A percentile compares a stretch with the other conserved stretches of the same genome.
phyloP scores from a whole-genome alignment of 1,284 basidiomycete genomes.

The Trichosporon ovoides region DNA sequence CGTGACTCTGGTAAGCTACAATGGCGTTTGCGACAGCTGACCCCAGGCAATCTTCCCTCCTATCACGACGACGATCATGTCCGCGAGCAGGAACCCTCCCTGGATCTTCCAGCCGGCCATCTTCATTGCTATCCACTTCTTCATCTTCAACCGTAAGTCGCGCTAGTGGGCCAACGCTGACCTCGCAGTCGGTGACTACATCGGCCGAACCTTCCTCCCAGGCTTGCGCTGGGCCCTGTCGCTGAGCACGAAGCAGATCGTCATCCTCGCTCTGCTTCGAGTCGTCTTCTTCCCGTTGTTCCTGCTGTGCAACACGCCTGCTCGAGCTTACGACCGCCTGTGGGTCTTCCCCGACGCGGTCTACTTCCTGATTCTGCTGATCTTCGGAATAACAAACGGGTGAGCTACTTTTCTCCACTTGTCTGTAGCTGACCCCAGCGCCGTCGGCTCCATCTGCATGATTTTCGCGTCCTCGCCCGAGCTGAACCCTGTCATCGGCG shows the following conservation, averaged over 20 bases:
- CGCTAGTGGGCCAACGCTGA: slow-evolving; percentile 23
- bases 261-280: slow-evolving; percentile 59
- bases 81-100: slow-evolving; percentile 55
- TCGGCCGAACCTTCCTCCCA: slow-evolving; percentile 65
- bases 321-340: slow-evolving; percentile 29
- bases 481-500: slow-evolving; percentile 41
- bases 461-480: slow-evolving; percentile 44
- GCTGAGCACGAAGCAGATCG: slow-evolving; percentile 4
- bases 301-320: slow-evolving; percentile 64
- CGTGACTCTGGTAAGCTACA: slow-evolving; percentile 64
- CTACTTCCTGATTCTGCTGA: slow-evolving; percentile 67
- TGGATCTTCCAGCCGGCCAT: slow-evolving; percentile 40
- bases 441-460: slow-evolving; percentile 43
- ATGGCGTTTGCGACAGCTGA: background rate
- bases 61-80: slow-evolving; percentile 67
- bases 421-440: slow-evolving; percentile 27
- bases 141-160: slow-evolving; percentile 52
- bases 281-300: slow-evolving; percentile 74
- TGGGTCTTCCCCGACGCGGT: slow-evolving; percentile 66
- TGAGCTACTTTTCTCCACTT: slow-evolving; percentile 45
- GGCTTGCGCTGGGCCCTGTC: slow-evolving; percentile 56
- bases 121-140: slow-evolving; percentile 49
- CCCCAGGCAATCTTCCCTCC: slow-evolving; percentile 74
- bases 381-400: slow-evolving; percentile 72
- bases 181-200: slow-evolving; percentile 66